Percentiles rank a stretch among this genome's conserved stretches.
Conservation (phyloP, 257 asterid species). For the Hygrophila difformis region DNA sequence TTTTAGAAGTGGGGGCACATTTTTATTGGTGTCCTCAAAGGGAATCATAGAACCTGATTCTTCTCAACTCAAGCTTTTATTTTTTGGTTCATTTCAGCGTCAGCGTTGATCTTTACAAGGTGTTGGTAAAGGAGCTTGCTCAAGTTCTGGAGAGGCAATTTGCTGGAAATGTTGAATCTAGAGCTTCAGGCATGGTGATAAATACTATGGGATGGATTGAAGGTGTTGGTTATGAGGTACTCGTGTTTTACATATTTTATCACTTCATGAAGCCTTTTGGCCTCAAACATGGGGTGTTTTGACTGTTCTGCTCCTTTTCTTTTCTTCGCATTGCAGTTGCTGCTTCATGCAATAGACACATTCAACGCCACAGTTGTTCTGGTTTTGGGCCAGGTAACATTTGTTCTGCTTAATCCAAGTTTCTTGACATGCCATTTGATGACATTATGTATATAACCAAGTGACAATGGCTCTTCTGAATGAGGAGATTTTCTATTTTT, state of each 20-base stretch:
- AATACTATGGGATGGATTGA: slow-evolving; percentile 99
- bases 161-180: slow-evolving; percentile 75
- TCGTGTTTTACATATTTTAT: slow-evolving; percentile 1
- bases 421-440: no score
- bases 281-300: slow-evolving; percentile 6
- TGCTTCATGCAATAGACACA: slow-evolving; percentile 83
- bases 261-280: slow-evolving; percentile 1
- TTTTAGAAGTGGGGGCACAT: no score
- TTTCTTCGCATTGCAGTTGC: slow-evolving; percentile 48
- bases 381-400: slow-evolving; percentile 89
- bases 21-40: no score
- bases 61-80: neutral
- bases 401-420: neutral
- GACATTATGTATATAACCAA: slow-evolving; percentile 1
- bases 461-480: slow-evolving; percentile 6
- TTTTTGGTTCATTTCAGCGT: slow-evolving; percentile 54
- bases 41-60: neutral
- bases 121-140: slow-evolving; percentile 85
- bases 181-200: slow-evolving; percentile 95
- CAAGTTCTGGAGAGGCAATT: slow-evolving; percentile 77
- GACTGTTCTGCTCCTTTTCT: slow-evolving; percentile 2
- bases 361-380: slow-evolving; percentile 79
- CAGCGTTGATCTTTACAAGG: slow-evolving; percentile 80
- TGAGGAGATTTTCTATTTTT: neutral
- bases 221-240: slow-evolving; percentile 95